These are phyloP conservation scores for Gnetum montanum DNA, from an alignment of 75 land plant genomes.

Conservation along the genomic window DNA sequence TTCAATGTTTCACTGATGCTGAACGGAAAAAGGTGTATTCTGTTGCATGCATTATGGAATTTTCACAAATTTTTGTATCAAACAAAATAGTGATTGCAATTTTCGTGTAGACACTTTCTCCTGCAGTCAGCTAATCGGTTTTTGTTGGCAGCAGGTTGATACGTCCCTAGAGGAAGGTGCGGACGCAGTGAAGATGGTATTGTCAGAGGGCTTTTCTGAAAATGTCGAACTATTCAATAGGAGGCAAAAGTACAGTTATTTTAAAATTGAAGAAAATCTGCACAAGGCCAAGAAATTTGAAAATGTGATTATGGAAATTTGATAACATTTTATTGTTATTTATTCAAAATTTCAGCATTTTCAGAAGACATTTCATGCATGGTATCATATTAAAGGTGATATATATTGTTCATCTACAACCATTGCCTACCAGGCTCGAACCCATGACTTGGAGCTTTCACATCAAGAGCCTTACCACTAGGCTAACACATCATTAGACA, in stretches of 20 bases:
- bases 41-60: not conserved
- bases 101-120: not conserved
- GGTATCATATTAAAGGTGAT: no score
- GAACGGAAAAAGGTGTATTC: slow-evolving; percentile 60
- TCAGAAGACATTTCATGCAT: no score
- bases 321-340: no score
- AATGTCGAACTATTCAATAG: slow-evolving; percentile 33
- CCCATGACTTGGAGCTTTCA: no score
- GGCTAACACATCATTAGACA: no score
- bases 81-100: not conserved
- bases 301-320: no score
- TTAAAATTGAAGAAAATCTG: slow-evolving; percentile 12
- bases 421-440: no score
- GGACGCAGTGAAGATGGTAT: slow-evolving; percentile 25
- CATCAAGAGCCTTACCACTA: no score
- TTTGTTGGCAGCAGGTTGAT: slow-evolving; percentile 27
- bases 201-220: slow-evolving; percentile 39
- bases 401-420: no score
- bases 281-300: not conserved
- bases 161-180: slow-evolving; percentile 50
- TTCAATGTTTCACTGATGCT: slow-evolving; percentile 62
- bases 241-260: slow-evolving; percentile 57
- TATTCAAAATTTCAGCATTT: no score
- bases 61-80: not conserved
- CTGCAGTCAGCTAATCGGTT: not conserved